These are phyloP conservation scores for Pseudopithomyces maydicus DNA, from an alignment of 2,329 filamentous ascomycete species.

Conservation along the genomic window DNA sequence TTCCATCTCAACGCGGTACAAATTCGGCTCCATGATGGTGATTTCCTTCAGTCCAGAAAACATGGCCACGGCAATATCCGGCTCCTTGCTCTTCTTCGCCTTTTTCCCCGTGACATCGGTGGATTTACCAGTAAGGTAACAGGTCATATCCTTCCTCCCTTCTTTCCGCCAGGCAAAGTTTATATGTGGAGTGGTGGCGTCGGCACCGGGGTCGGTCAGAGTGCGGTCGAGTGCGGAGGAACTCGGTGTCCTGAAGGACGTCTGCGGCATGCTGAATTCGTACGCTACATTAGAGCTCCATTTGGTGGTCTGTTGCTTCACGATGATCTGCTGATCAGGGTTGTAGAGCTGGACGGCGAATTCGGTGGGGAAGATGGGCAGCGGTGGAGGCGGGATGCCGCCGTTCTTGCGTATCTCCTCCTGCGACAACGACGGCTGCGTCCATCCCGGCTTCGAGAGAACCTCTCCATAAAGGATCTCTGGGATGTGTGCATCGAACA, in stretches of 20 bases:
- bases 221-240: slow-evolving; percentile 77
- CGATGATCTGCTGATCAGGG: slow-evolving; percentile 79
- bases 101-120: slow-evolving; percentile 69
- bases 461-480: slow-evolving; percentile 89
- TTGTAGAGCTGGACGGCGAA: slow-evolving; percentile 93
- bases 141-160: slow-evolving; percentile 86
- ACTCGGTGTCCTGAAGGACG: slow-evolving; percentile 81
- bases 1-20: slow-evolving; percentile 88
- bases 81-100: slow-evolving; percentile 75
- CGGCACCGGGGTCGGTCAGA: slow-evolving; percentile 62
- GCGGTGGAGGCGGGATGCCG: slow-evolving; percentile 67
- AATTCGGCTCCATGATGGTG: slow-evolving; percentile 91
- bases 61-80: slow-evolving; percentile 92
- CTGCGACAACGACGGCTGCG: slow-evolving; percentile 78
- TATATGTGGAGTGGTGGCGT: slow-evolving; percentile 68
- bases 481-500: slow-evolving; percentile 80
- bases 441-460: slow-evolving; percentile 82
- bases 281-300: slow-evolving; percentile 83
- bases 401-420: slow-evolving; percentile 77
- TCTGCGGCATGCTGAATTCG: slow-evolving; percentile 91
- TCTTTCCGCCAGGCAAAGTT: slow-evolving; percentile 90
- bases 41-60: slow-evolving; percentile 74
- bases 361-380: slow-evolving; percentile 74
- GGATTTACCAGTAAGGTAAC: slow-evolving; percentile 80
- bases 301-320: slow-evolving; percentile 73